Percentiles rank a stretch among this genome's conserved stretches.
Evolutionary conservation across 441 rosid species (phyloP).

Genomic region (Manihot esculenta): DNA sequence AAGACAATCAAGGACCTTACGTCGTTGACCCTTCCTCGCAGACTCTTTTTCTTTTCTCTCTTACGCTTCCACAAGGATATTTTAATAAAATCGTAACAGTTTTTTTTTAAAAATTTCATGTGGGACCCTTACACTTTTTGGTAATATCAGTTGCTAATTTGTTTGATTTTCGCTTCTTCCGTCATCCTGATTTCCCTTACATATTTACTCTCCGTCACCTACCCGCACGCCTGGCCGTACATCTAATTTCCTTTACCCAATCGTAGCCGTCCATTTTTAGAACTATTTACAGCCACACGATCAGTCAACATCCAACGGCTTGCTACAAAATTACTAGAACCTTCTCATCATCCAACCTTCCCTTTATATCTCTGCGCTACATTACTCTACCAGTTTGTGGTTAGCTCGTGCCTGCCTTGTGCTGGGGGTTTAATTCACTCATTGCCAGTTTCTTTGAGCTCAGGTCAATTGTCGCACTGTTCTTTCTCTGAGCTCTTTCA

Average conservation of each 20-base stretch:
- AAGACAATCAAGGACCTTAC: no score
- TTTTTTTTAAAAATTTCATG: no score
- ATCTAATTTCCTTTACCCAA: constrained; percentile 8
- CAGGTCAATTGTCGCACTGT: neutral
- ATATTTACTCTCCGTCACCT: constrained; percentile 11
- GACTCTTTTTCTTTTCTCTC: no score
- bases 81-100: no score
- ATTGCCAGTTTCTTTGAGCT: neutral
- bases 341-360: constrained; percentile 27
- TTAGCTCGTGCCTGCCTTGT: constrained; percentile 40
- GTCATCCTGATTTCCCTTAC: constrained; percentile 6
- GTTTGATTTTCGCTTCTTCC: no score
- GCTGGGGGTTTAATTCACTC: neutral
- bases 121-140: neutral
- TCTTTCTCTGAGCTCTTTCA: neutral
- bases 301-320: constrained; percentile 43
- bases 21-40: no score
- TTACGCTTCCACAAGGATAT: no score
- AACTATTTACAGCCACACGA: constrained; percentile 37
- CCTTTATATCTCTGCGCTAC: constrained; percentile 25
- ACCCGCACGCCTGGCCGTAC: constrained; percentile 25
- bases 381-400: constrained; percentile 39
- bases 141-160: neutral
- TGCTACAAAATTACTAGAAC: constrained; percentile 38
- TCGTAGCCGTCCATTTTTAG: constrained; percentile 25